A percentile compares a stretch with the other conserved stretches of the same genome.
These are phyloP conservation scores for Suillus sp. DNA, from an alignment of 768 basidiomycete species.

Conservation along the genomic window DNA sequence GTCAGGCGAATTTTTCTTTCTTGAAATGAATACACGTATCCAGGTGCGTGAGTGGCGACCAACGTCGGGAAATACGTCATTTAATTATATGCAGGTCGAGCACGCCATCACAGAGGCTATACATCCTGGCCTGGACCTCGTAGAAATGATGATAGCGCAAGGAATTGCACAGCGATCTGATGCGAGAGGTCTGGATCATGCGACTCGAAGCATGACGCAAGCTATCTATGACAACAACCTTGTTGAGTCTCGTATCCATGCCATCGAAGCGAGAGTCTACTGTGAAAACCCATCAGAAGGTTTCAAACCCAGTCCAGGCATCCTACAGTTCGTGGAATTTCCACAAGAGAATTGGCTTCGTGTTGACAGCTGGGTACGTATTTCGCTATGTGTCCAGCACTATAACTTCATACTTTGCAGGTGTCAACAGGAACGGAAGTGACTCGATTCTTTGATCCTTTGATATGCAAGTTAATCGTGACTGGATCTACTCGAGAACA, in stretches of 20 bases:
- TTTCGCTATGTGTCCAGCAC: slow-evolving; percentile 10
- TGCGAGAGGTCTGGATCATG: slow-evolving; percentile 18
- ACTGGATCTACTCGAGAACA: slow-evolving; percentile 46
- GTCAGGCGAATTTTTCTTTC: slow-evolving; percentile 59
- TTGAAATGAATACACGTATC: slow-evolving; percentile 74
- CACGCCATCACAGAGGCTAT: slow-evolving; percentile 64
- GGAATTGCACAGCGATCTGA: slow-evolving; percentile 41
- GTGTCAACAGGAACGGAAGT: slow-evolving; percentile 52
- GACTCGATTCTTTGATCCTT: slow-evolving; percentile 58
- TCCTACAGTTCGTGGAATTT: slow-evolving; percentile 57
- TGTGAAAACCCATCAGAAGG: slow-evolving; percentile 60
- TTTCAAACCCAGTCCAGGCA: slow-evolving; percentile 61
- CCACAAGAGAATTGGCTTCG: slow-evolving; percentile 50
- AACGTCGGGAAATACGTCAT: neutral
- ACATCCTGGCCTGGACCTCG: slow-evolving; percentile 58
- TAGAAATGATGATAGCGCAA: slow-evolving; percentile 66
- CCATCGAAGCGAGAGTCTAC: slow-evolving; percentile 62
- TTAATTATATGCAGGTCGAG: slow-evolving; percentile 49
- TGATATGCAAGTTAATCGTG: slow-evolving; percentile 63
- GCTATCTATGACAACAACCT: slow-evolving; percentile 35
- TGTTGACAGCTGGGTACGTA: slow-evolving; percentile 59
- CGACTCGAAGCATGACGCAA: slow-evolving; percentile 39
- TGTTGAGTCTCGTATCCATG: slow-evolving; percentile 30
- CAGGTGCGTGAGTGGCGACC: slow-evolving; percentile 39
- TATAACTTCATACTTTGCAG: slow-evolving; percentile 26